Conservation (phyloP, 176 grass and related monocot species). For the Zizania latifolia region DNA sequence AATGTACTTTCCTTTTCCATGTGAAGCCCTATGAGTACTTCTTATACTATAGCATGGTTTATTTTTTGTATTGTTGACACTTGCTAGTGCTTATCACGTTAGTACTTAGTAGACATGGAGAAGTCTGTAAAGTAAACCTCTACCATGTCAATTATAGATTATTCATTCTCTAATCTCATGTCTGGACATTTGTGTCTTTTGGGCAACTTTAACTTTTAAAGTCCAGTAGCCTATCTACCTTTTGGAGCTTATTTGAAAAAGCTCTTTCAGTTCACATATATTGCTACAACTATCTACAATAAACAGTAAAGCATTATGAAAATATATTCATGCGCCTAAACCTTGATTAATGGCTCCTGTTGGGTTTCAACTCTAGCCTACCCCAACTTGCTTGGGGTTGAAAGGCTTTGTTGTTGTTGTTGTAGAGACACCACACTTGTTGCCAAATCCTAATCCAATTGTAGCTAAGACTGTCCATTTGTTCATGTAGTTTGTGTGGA, state of each 20-base stretch:
- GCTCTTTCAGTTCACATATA: background rate
- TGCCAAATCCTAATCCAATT: background rate
- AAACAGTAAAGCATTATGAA: background rate
- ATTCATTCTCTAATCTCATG: background rate
- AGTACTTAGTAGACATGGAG: background rate
- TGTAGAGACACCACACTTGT: background rate
- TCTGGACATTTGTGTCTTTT: background rate
- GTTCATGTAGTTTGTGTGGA: background rate
- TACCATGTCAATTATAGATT: background rate
- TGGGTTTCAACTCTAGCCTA: too few species aligned
- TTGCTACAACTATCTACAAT: background rate
- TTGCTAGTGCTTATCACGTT: background rate
- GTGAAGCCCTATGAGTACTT: too few species aligned
- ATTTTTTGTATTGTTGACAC: background rate
- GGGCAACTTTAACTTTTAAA: background rate
- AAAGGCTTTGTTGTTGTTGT: too few species aligned
- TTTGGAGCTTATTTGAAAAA: background rate
- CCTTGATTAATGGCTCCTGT: too few species aligned
- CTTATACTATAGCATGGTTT: background rate
- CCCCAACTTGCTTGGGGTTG: too few species aligned
- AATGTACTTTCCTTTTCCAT: background rate
- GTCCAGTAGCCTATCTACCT: background rate
- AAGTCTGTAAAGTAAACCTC: background rate
- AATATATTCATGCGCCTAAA: too few species aligned
- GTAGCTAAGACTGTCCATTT: background rate